Evolutionary conservation across 345 rosid genomes (phyloP).

Genomic region (Mallotus nudiflorus): DNA sequence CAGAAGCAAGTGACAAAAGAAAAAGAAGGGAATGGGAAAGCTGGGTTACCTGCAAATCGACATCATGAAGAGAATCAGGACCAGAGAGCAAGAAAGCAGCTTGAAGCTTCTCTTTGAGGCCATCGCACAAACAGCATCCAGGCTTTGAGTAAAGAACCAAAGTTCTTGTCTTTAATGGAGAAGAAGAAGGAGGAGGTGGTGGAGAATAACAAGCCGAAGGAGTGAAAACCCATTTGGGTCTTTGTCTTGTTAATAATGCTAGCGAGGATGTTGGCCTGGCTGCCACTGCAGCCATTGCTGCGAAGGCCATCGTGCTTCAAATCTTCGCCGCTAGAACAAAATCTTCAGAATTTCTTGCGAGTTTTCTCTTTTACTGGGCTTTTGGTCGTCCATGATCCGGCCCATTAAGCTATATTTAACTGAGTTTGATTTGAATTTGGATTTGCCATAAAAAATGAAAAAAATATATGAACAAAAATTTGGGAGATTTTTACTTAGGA

Average conservation of each 20-base stretch:
- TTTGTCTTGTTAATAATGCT: conserved; percentile 31
- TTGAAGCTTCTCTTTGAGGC: conserved; percentile 86
- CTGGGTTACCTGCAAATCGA: conserved; percentile 56
- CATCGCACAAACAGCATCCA: conserved; percentile 93
- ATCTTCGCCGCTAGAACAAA: background rate
- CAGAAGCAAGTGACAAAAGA: background rate
- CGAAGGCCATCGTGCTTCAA: conserved; percentile 23
- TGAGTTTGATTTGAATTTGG: too few relatives aligned
- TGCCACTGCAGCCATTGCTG: conserved; percentile 31
- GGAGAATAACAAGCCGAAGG: conserved; percentile 38
- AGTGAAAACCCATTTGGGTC: conserved; percentile 32
- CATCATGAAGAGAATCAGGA: conserved; percentile 66
- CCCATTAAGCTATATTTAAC: too few relatives aligned
- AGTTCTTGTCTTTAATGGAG: conserved; percentile 36
- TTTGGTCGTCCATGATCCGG: too few relatives aligned
- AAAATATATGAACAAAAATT: too few relatives aligned
- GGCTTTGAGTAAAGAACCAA: conserved; percentile 82
- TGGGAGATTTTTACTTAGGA: too few relatives aligned
- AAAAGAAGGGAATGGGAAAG: background rate
- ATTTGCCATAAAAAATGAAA: too few relatives aligned
- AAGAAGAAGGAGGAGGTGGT: conserved; percentile 32
- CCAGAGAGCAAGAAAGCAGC: conserved; percentile 71
- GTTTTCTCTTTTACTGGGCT: background rate
- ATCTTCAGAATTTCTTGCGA: background rate
- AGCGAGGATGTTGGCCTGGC: conserved; percentile 31